Evolutionary conservation across 176 grass and related monocot species (phyloP).

Genomic region (Hordeum vulgare): MorexV3_pseudomolecules_assembly NC_058523.1:547625619-547626118

Average conservation of each 20-base stretch:
- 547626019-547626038: conserved; percentile 83
- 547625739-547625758: neutral
- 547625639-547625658: neutral
- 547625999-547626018: conserved; percentile 33
- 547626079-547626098: neutral
- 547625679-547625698: neutral
- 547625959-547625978: conserved; percentile 41
- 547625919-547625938: conserved; percentile 75
- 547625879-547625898: conserved; percentile 93
- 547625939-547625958: conserved; percentile 78
- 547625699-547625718: neutral
- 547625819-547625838: conserved; percentile 7
- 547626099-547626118: neutral
- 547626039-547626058: conserved; percentile 98
- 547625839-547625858: conserved; percentile 39
- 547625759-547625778: neutral
- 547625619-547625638: neutral
- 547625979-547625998: conserved; percentile 26
- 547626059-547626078: neutral
- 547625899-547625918: conserved; percentile 72
- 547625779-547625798: neutral
- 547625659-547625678: neutral
- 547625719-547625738: neutral
- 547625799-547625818: neutral
- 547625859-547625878: conserved; percentile 82